phyloP scores from a whole-genome alignment of 345 rosid species.

The Salix suchowensis region DNA sequence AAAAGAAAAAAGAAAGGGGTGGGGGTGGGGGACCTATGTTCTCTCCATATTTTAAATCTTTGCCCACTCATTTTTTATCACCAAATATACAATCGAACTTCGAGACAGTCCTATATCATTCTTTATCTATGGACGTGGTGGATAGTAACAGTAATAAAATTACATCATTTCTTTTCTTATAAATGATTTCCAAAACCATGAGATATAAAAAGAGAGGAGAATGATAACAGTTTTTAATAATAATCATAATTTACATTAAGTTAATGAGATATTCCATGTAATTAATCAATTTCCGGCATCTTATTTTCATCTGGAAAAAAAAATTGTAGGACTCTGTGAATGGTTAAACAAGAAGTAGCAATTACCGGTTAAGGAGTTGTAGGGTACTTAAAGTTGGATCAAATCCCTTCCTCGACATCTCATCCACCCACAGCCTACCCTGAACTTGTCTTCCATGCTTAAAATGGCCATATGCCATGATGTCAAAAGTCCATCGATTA shows the following conservation, averaged over 20 bases:
- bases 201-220: not conserved
- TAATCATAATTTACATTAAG: not conserved
- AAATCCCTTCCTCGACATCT: conserved; percentile 33
- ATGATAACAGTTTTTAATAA: not conserved
- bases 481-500: conserved; percentile 48
- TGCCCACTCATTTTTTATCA: not conserved
- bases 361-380: not conserved
- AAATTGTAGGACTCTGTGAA: not conserved
- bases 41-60: not conserved
- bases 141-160: not conserved
- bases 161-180: not conserved
- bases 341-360: not conserved
- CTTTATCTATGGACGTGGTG: not conserved
- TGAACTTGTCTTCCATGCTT: conserved; percentile 31
- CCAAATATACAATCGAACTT: not conserved
- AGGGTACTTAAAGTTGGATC: conserved; percentile 3
- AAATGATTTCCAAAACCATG: not conserved
- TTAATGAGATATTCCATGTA: not conserved
- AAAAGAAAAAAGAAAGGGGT: not conserved
- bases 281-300: not conserved
- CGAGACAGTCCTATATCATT: not conserved
- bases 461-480: conserved; percentile 35
- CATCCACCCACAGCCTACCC: conserved; percentile 36
- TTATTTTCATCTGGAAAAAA: not conserved
- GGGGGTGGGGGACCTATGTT: not conserved